A percentile compares a stretch with the other conserved stretches of the same genome.
Evolutionary conservation across 2,329 filamentous ascomycete genomes (phyloP).

Genomic region (Madurella mycetomatis): DNA sequence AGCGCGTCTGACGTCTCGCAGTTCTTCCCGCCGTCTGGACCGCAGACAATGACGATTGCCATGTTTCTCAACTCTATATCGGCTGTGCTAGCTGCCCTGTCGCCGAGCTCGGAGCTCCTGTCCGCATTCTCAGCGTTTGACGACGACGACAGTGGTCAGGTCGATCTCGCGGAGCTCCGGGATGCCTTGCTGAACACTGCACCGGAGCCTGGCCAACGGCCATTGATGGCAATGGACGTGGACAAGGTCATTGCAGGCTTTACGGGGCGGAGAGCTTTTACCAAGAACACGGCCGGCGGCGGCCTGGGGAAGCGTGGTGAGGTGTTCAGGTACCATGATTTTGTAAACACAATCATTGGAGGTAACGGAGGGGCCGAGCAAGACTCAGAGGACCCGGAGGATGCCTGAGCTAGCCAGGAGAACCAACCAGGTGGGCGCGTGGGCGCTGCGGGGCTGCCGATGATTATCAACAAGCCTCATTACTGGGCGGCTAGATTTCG

Average conservation of each 20-base stretch:
- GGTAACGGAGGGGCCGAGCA: conserved; percentile 39
- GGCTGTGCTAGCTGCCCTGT: conserved; percentile 67
- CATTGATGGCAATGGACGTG: conserved; percentile 68
- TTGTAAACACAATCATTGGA: conserved; percentile 67
- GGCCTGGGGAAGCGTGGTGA: conserved; percentile 67
- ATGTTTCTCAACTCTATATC: conserved; percentile 82
- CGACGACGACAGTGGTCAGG: conserved; percentile 88
- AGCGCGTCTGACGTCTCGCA: conserved; percentile 64
- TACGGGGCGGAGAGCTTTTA: conserved; percentile 77
- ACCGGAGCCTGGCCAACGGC: conserved; percentile 65
- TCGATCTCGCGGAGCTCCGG: conserved; percentile 76
- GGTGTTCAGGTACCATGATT: conserved; percentile 91
- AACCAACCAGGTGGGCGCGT: neutral
- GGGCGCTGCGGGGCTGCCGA: neutral
- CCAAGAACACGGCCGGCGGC: conserved; percentile 51
- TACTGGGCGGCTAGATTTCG: neutral
- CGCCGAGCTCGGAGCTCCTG: conserved; percentile 71
- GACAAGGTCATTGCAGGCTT: conserved; percentile 87
- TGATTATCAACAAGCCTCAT: conserved; percentile 2
- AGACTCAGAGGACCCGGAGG: conserved; percentile 27
- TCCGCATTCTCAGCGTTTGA: conserved; percentile 95
- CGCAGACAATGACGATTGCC: conserved; percentile 75
- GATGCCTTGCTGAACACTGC: conserved; percentile 79
- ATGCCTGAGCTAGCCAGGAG: conserved; percentile 10
- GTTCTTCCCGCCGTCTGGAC: conserved; percentile 73